phyloP scores from a whole-genome alignment of 768 basidiomycete genomes.

The Xerocomellus intermedius region DNA sequence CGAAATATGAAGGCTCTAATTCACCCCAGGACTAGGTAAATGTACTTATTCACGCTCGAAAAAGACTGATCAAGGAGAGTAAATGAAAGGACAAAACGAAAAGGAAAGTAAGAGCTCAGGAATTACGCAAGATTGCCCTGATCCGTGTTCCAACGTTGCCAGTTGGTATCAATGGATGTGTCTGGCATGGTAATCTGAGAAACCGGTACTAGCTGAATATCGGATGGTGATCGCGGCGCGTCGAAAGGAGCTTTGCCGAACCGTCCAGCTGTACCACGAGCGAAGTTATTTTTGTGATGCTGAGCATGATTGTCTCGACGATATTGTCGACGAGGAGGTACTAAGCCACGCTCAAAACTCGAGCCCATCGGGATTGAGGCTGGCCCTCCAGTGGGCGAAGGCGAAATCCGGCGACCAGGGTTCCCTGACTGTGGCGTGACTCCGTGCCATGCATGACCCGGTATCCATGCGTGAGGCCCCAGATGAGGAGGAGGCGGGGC shows the following conservation, averaged over 20 bases:
- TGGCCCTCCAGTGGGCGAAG: slow-evolving; percentile 18
- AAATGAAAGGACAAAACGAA: slow-evolving; percentile 14
- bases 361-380: slow-evolving; percentile 11
- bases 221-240: slow-evolving; percentile 16
- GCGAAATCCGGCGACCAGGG: slow-evolving; percentile 14
- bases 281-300: slow-evolving; percentile 25
- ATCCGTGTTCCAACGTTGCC: slow-evolving; percentile 19
- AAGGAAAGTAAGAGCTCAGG: neutral
- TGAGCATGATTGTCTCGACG: slow-evolving; percentile 32
- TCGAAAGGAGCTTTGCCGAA: slow-evolving; percentile 19
- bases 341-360: slow-evolving; percentile 20
- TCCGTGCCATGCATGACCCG: slow-evolving; percentile 26
- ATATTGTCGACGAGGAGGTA: slow-evolving; percentile 32
- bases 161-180: slow-evolving; percentile 13
- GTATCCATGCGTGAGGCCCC: slow-evolving; percentile 26
- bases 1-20: neutral
- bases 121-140: slow-evolving; percentile 9
- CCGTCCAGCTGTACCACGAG: slow-evolving; percentile 22
- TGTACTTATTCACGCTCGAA: slow-evolving; percentile 1
- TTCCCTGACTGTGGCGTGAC: slow-evolving; percentile 18
- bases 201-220: slow-evolving; percentile 8
- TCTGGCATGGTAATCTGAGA: slow-evolving; percentile 13
- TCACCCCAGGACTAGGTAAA: neutral
- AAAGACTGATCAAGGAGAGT: neutral
- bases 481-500: slow-evolving; percentile 17